phyloP scores from a whole-genome alignment of 139 green algal genomes.

The Closterium sp. region DNA sequence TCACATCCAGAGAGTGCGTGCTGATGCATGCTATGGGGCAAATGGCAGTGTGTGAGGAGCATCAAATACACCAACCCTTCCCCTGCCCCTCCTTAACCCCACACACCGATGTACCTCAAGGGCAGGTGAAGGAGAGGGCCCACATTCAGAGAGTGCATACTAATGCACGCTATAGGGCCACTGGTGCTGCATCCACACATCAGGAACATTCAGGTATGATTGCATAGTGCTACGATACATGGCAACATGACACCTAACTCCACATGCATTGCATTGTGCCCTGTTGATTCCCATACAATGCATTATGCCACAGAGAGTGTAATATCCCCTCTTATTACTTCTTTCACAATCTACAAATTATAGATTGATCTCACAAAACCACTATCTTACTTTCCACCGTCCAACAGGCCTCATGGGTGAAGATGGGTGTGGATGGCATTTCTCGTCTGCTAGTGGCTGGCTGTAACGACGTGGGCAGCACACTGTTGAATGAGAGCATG shows the following conservation, averaged over 20 bases:
- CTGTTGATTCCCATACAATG: too few relatives aligned
- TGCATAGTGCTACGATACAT: too few relatives aligned
- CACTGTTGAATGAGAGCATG: slow-evolving; percentile 91
- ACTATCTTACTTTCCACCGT: not conserved
- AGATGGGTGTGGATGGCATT: slow-evolving; percentile 78
- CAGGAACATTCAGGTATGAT: slow-evolving; percentile 66
- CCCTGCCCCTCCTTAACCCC: not conserved
- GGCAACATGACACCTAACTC: too few relatives aligned
- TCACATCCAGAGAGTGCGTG: slow-evolving; percentile 50
- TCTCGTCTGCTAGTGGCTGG: slow-evolving; percentile 68
- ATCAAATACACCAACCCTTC: too few relatives aligned
- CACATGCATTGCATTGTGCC: too few relatives aligned
- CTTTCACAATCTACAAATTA: too few relatives aligned
- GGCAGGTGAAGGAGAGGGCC: slow-evolving; percentile 64
- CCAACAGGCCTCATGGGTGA: slow-evolving; percentile 76
- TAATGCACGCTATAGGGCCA: slow-evolving; percentile 73
- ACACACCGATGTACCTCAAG: slow-evolving; percentile 68
- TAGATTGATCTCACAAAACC: too few relatives aligned
- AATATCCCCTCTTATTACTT: too few relatives aligned
- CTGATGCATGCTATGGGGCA: slow-evolving; percentile 74
- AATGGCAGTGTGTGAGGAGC: slow-evolving; percentile 37
- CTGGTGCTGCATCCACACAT: slow-evolving; percentile 55
- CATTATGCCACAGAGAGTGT: too few relatives aligned
- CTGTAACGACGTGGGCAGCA: slow-evolving; percentile 89
- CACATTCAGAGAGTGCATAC: slow-evolving; percentile 45